phyloP scores from a whole-genome alignment of 2,329 filamentous ascomycete genomes.

The Aspergillus versicolor region DNA sequence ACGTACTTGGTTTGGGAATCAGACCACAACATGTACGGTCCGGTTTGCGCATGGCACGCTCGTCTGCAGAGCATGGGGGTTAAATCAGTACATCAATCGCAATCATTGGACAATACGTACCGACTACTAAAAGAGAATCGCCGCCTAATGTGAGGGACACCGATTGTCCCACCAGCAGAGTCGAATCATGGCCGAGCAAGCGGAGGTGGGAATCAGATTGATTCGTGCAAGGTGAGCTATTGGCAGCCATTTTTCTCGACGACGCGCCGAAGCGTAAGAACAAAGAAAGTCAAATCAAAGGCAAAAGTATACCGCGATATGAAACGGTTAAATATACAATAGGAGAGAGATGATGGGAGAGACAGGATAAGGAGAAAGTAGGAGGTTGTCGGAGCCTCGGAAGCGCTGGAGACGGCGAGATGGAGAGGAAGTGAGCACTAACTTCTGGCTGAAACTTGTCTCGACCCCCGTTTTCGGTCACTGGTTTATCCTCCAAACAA shows the following conservation, averaged over 20 bases:
- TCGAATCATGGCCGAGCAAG: constrained; percentile 43
- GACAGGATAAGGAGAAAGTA: not conserved
- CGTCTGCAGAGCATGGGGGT: constrained; percentile 43
- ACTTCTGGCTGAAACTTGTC: not conserved
- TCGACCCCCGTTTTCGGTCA: not conserved
- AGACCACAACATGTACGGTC: constrained; percentile 56
- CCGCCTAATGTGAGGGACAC: constrained; percentile 61
- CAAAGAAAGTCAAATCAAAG: not conserved
- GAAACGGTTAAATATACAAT: not conserved
- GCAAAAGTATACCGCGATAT: not conserved
- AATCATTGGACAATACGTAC: constrained; percentile 37
- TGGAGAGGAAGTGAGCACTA: constrained; percentile 2
- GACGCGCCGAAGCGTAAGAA: constrained; percentile 5
- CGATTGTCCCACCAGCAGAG: constrained; percentile 56
- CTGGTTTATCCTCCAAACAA: not conserved
- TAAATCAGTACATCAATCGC: not conserved
- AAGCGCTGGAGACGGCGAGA: not conserved
- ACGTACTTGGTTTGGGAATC: constrained; percentile 51
- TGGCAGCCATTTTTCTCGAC: constrained; percentile 20
- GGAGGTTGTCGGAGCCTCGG: not conserved
- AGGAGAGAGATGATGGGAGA: not conserved
- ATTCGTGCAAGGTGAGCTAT: constrained; percentile 19
- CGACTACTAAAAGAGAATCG: constrained; percentile 60
- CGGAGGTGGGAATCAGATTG: constrained; percentile 28
- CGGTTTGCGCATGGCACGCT: constrained; percentile 51